phyloP scores from a whole-genome alignment of 2,329 filamentous ascomycete genomes.

The Trichothecium sympodiale region DNA sequence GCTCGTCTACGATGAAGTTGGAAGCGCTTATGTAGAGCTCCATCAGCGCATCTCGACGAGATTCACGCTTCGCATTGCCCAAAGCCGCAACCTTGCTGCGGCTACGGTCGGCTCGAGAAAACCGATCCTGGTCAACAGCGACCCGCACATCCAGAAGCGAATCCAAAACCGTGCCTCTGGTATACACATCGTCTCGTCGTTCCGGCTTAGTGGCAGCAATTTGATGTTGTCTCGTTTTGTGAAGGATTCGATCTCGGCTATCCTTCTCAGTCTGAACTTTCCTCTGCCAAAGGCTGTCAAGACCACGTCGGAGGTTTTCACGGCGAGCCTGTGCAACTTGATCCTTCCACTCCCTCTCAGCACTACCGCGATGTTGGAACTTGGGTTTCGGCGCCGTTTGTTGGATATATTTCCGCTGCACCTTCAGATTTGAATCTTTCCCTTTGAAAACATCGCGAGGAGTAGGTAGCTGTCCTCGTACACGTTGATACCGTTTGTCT shows the following conservation, averaged over 20 bases:
- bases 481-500: constrained; percentile 28
- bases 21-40: constrained; percentile 83
- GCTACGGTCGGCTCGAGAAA: constrained; percentile 37
- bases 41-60: constrained; percentile 62
- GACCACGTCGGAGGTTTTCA: constrained; percentile 58
- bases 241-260: no score
- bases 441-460: constrained; percentile 70
- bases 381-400: constrained; percentile 40
- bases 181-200: constrained; percentile 66
- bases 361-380: background rate
- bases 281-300: constrained; percentile 58
- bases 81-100: constrained; percentile 31
- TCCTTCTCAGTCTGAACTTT: background rate
- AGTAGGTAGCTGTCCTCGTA: constrained; percentile 73
- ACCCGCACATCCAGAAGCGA: constrained; percentile 36
- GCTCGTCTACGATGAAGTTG: constrained; percentile 74
- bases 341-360: constrained; percentile 48
- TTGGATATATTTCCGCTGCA: constrained; percentile 47
- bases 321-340: constrained; percentile 63
- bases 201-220: constrained; percentile 50
- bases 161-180: constrained; percentile 52
- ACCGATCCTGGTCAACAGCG: constrained; percentile 51
- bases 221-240: background rate
- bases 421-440: constrained; percentile 46
- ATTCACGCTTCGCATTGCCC: constrained; percentile 36